These are phyloP conservation scores for Beta macrorhiza DNA, from an alignment of 179 eudicot species.

Conservation along the genomic window DNA sequence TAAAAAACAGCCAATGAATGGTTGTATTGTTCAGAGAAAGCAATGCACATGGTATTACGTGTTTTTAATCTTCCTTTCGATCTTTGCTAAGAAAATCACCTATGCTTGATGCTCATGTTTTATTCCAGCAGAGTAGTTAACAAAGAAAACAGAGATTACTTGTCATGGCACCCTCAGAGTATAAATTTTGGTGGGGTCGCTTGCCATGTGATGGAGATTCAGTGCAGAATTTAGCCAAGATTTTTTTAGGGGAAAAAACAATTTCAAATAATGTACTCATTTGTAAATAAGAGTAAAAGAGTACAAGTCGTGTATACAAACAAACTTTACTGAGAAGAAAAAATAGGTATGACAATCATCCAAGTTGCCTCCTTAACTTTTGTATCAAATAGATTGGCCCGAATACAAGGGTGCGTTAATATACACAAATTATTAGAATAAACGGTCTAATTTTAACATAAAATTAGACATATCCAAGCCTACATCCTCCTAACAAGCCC, in stretches of 20 bases:
- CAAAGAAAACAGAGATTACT: neutral
- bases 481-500: no score
- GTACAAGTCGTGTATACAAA: no score
- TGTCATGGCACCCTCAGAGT: neutral
- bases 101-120: neutral
- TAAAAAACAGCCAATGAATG: conserved; percentile 3
- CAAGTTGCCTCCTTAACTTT: no score
- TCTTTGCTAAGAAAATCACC: neutral
- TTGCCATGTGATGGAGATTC: neutral
- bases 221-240: neutral
- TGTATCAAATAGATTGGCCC: no score
- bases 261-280: no score
- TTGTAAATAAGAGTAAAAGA: no score
- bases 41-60: neutral
- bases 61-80: neutral
- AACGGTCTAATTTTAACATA: no score
- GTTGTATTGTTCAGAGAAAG: neutral
- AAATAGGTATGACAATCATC: no score
- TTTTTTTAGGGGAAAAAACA: neutral
- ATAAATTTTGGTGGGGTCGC: neutral
- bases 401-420: no score
- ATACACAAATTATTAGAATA: no score
- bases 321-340: no score
- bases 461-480: no score
- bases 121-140: neutral